Percentiles rank a stretch among this genome's conserved stretches.
These are phyloP conservation scores for Diplodia scrobiculata DNA, from an alignment of 2,329 filamentous ascomycete genomes.

Conservation along the genomic window DNA sequence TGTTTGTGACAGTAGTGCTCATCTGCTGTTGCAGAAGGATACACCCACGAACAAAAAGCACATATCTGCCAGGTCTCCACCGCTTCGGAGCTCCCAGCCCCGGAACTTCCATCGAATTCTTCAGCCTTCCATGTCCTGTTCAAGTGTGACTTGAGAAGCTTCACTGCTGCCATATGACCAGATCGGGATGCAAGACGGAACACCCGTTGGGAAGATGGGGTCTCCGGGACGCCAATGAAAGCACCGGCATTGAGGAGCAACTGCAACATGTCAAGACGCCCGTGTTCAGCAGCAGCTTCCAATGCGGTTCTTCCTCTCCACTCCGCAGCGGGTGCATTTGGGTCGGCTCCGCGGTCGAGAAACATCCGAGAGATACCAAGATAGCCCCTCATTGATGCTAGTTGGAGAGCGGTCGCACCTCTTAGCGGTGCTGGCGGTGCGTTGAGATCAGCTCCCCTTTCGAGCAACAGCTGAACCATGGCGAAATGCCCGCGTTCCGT, in stretches of 20 bases:
- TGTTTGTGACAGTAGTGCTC: no score
- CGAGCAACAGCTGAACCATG: background rate
- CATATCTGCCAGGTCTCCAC: no score
- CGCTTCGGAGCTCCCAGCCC: no score
- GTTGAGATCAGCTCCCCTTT: background rate
- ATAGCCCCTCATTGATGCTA: conserved; percentile 36
- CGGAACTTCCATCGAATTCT: no score
- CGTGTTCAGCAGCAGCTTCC: conserved; percentile 38
- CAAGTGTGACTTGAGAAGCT: background rate
- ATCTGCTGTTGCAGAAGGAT: no score
- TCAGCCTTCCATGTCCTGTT: no score
- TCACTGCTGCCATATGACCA: background rate
- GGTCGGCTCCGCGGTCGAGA: conserved; percentile 33
- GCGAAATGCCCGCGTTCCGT: background rate
- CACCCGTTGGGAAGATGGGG: background rate
- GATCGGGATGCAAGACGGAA: background rate
- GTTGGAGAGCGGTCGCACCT: conserved; percentile 33
- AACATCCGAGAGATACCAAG: conserved; percentile 33
- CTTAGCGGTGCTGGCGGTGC: no score
- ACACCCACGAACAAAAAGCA: no score
- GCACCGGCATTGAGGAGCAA: conserved; percentile 30
- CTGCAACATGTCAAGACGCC: conserved; percentile 39
- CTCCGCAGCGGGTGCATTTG: conserved; percentile 33
- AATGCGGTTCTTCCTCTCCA: conserved; percentile 36
- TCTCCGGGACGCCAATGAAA: background rate